phyloP scores from a whole-genome alignment of 1,284 basidiomycete species.

The Cutaneotrichosporon arboriforme region DNA sequence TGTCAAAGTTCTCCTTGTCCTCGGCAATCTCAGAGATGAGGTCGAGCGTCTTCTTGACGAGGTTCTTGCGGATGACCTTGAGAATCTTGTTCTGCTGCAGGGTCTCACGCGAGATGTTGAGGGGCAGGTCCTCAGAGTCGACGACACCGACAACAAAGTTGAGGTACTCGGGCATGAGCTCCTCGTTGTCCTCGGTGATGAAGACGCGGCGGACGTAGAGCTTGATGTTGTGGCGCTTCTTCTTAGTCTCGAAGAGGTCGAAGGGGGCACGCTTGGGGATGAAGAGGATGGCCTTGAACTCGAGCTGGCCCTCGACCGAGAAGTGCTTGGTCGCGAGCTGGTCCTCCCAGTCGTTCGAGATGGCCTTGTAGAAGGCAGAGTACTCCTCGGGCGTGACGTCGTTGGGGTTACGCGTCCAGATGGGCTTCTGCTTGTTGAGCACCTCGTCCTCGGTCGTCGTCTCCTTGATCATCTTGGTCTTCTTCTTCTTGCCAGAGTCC shows the following conservation, averaged over 20 bases:
- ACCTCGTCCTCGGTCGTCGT: constrained; percentile 86
- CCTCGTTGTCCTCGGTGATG: constrained; percentile 99
- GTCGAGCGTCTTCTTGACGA: constrained; percentile 98
- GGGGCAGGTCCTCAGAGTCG: constrained; percentile 98
- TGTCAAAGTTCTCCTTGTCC: constrained; percentile 99
- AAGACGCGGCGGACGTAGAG: constrained; percentile 99
- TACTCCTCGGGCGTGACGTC: constrained; percentile 95
- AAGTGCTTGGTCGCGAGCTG: constrained; percentile 99
- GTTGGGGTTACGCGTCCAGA: constrained; percentile 97
- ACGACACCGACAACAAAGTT: constrained; percentile 99
- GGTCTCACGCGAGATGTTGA: constrained; percentile 99
- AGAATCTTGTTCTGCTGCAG: constrained; percentile 99
- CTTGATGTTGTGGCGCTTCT: constrained; percentile 99
- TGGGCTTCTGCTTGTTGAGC: constrained; percentile 99
- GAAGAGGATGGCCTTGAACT: constrained; percentile 99
- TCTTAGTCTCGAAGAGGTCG: constrained; percentile 99
- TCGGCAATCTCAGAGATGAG: constrained; percentile 94
- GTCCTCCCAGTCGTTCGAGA: constrained; percentile 99
- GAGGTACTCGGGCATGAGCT: constrained; percentile 99
- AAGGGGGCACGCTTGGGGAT: constrained; percentile 96
- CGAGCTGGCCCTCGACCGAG: constrained; percentile 99
- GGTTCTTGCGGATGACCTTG: constrained; percentile 75
- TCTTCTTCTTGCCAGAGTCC: constrained; percentile 75
- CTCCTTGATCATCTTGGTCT: constrained; percentile 97
- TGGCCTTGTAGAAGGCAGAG: constrained; percentile 95